These are phyloP conservation scores for Zygoascus meyerae DNA, from an alignment of 1,139 yeast genomes.

Conservation along the genomic window DNA sequence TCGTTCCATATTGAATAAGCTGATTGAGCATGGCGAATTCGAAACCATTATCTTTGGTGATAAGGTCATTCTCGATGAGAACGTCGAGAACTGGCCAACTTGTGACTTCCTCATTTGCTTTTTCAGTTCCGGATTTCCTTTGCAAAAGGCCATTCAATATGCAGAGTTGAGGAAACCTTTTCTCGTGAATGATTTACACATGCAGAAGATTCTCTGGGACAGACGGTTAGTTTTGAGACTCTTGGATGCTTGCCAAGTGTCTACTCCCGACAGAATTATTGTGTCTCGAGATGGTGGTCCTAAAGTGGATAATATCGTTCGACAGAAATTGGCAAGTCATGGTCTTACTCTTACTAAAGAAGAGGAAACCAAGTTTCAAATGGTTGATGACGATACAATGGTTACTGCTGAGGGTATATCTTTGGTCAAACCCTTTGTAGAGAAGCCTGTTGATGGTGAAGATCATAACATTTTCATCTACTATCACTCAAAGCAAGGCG, in stretches of 20 bases:
- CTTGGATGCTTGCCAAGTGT: constrained; percentile 76
- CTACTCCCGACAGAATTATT: constrained; percentile 82
- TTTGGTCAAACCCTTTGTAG: constrained; percentile 87
- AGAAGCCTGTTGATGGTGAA: constrained; percentile 98
- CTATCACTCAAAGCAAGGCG: constrained; percentile 83
- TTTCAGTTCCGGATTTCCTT: constrained; percentile 93
- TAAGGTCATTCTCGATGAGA: constrained; percentile 90
- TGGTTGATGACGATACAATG: constrained; percentile 79
- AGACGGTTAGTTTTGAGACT: constrained; percentile 79
- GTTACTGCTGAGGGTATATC: constrained; percentile 60
- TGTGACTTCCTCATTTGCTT: constrained; percentile 92
- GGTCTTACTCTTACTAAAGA: constrained; percentile 56
- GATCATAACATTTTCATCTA: constrained; percentile 95
- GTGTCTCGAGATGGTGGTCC: constrained; percentile 98
- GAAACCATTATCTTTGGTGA: constrained; percentile 97
- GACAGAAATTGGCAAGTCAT: constrained; percentile 49
- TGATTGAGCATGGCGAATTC: constrained; percentile 91
- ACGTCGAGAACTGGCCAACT: constrained; percentile 94
- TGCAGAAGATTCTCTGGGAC: constrained; percentile 96
- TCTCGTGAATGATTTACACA: constrained; percentile 76
- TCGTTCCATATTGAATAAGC: constrained; percentile 76
- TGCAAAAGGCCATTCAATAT: constrained; percentile 90
- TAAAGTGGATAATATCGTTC: constrained; percentile 60
- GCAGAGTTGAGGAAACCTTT: constrained; percentile 87
- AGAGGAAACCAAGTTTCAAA: constrained; percentile 62